phyloP scores from a whole-genome alignment of 257 asterid genomes.

The Nicotiana sylvestris region DNA sequence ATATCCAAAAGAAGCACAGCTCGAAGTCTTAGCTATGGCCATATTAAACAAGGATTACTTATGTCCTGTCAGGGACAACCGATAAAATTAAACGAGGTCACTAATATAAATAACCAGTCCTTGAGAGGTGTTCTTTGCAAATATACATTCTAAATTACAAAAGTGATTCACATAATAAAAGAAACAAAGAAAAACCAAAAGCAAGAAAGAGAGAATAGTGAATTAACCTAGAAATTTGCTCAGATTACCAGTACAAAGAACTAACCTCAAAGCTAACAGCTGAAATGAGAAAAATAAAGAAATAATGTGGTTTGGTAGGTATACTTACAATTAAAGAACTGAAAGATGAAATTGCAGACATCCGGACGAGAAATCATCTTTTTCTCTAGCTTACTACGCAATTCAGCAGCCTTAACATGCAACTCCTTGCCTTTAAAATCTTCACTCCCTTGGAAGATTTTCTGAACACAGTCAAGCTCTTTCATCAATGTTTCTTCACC shows the following conservation, averaged over 20 bases:
- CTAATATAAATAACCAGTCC: neutral
- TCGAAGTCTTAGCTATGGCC: neutral
- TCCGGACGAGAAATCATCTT: constrained; percentile 67
- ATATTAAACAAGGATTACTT: neutral
- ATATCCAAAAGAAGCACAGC: neutral
- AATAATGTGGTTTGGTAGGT: neutral
- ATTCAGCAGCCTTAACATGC: constrained; percentile 59
- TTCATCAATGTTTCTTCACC: constrained; percentile 50
- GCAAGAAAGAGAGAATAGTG: neutral
- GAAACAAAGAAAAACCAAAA: too few species aligned
- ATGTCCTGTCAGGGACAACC: neutral
- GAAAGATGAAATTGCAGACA: constrained; percentile 63
- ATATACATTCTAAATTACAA: neutral
- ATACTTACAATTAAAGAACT: constrained; percentile 69
- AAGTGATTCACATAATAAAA: neutral
- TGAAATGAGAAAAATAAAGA: neutral
- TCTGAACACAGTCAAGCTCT: constrained; percentile 82
- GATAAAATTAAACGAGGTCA: neutral
- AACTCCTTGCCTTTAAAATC: constrained; percentile 78
- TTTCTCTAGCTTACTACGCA: constrained; percentile 53
- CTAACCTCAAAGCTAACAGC: neutral
- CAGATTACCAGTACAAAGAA: neutral
- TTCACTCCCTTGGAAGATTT: constrained; percentile 64
- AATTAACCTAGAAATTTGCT: neutral
- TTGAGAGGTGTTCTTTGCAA: neutral